phyloP scores from a whole-genome alignment of 306 rosid species.

The Vigna mungo region DNA sequence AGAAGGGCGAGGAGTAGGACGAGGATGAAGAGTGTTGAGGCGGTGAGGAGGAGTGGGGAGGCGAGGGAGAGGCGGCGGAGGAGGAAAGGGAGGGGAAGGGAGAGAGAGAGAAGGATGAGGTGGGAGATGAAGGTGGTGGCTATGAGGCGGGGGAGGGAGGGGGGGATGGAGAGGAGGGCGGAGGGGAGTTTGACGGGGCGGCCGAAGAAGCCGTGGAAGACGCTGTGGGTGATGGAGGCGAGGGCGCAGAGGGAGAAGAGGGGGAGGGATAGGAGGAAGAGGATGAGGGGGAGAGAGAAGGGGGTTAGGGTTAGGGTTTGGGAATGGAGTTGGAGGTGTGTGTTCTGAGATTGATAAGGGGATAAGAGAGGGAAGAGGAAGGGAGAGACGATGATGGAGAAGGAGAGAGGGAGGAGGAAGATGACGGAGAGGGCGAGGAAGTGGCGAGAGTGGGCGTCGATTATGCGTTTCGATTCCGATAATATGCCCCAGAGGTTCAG shows the following conservation, averaged over 20 bases:
- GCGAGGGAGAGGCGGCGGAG: not conserved
- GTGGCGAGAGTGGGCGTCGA: conserved; percentile 80
- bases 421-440: conserved; percentile 76
- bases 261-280: conserved; percentile 48
- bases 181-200: conserved; percentile 74
- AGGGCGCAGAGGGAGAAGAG: conserved; percentile 55
- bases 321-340: conserved; percentile 12
- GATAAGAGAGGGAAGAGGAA: conserved; percentile 25
- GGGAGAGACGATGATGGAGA: conserved; percentile 62
- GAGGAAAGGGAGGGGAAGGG: conserved; percentile 24
- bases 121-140: conserved; percentile 44
- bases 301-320: not conserved
- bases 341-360: conserved; percentile 37
- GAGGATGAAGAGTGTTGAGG: not conserved
- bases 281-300: conserved; percentile 27
- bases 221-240: conserved; percentile 72
- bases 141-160: conserved; percentile 59
- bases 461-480: conserved; percentile 64
- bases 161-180: conserved; percentile 51
- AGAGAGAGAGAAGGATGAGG: conserved; percentile 30
- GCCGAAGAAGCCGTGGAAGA: conserved; percentile 79
- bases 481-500: conserved; percentile 52
- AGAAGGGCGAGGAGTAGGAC: conserved; percentile 27
- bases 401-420: conserved; percentile 39
- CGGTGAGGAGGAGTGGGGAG: conserved; percentile 44